Evolutionary conservation across 2,329 filamentous ascomycete species (phyloP).

Genomic region (Talaromyces atroroseus): DNA sequence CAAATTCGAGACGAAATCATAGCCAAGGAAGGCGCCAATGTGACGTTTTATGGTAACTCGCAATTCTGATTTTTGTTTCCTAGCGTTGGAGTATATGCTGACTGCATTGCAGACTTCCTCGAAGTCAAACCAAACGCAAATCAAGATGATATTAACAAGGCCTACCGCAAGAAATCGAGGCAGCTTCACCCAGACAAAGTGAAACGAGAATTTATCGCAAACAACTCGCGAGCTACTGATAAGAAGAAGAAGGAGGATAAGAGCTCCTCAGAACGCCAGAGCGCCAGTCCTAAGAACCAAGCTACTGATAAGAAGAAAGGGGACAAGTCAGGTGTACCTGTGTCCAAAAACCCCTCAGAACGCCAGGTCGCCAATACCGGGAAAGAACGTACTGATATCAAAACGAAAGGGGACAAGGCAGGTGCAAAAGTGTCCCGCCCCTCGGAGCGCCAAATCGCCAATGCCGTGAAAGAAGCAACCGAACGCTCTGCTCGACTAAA

Average conservation of each 20-base stretch:
- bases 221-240: slow-evolving; percentile 53
- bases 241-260: slow-evolving; percentile 52
- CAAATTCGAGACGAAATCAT: slow-evolving; percentile 83
- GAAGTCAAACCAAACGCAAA: slow-evolving; percentile 67
- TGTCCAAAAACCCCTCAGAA: slow-evolving; percentile 67
- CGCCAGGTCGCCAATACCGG: slow-evolving; percentile 70
- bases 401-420: slow-evolving; percentile 52
- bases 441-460: slow-evolving; percentile 66
- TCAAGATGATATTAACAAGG: slow-evolving; percentile 86
- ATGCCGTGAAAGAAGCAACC: slow-evolving; percentile 72
- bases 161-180: slow-evolving; percentile 82
- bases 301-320: slow-evolving; percentile 50
- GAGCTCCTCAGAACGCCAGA: too few species aligned
- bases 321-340: slow-evolving; percentile 57
- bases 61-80: not conserved
- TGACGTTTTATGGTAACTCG: slow-evolving; percentile 74
- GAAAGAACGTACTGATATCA: too few species aligned
- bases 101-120: slow-evolving; percentile 62
- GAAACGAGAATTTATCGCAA: slow-evolving; percentile 71
- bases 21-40: slow-evolving; percentile 65
- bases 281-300: too few species aligned
- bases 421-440: slow-evolving; percentile 65
- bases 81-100: not conserved
- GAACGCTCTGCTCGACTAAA: slow-evolving; percentile 79
- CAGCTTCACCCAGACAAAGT: slow-evolving; percentile 93